Evolutionary conservation across 768 basidiomycete genomes (phyloP).

Genomic region (Suillus subluteus): DNA sequence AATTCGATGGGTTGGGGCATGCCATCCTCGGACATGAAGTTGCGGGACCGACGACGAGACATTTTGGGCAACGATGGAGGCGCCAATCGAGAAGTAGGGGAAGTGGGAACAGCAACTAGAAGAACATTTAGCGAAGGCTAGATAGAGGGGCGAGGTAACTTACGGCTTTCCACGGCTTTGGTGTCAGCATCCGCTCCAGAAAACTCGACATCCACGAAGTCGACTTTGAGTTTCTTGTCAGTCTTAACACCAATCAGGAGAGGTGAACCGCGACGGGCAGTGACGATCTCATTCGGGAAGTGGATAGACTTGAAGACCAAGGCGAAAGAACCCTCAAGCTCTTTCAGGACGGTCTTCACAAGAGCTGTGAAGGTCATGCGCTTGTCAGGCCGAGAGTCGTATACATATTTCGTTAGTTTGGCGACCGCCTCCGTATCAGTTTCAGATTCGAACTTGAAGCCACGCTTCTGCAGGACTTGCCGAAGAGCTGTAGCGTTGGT

Average conservation of each 20-base stretch:
- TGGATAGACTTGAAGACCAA: slow-evolving; percentile 98
- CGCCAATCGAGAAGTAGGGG: slow-evolving; percentile 66
- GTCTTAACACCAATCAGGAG: slow-evolving; percentile 98
- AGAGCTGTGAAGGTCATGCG: slow-evolving; percentile 86
- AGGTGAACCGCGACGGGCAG: slow-evolving; percentile 95
- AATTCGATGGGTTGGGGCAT: slow-evolving; percentile 99
- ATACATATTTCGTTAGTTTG: slow-evolving; percentile 94
- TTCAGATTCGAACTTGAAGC: slow-evolving; percentile 91
- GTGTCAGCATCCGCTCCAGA: slow-evolving; percentile 68
- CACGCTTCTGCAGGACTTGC: slow-evolving; percentile 92
- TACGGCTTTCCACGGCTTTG: slow-evolving; percentile 45
- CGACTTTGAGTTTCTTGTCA: slow-evolving; percentile 99
- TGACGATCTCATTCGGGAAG: slow-evolving; percentile 95
- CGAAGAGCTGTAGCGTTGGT: slow-evolving; percentile 91
- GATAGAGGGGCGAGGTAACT: slow-evolving; percentile 21
- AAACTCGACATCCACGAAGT: slow-evolving; percentile 98
- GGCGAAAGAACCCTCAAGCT: slow-evolving; percentile 98
- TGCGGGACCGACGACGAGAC: slow-evolving; percentile 91
- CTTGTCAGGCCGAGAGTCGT: slow-evolving; percentile 89
- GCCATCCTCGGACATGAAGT: slow-evolving; percentile 98
- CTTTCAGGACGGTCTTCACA: slow-evolving; percentile 94
- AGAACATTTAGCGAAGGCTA: slow-evolving; percentile 11
- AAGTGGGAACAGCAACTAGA: slow-evolving; percentile 50
- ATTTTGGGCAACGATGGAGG: slow-evolving; percentile 76
- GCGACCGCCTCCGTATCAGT: slow-evolving; percentile 99